Conservation (phyloP, 371 early-diverging fungal species). For the Syncephalis plumigaleata region DNA sequence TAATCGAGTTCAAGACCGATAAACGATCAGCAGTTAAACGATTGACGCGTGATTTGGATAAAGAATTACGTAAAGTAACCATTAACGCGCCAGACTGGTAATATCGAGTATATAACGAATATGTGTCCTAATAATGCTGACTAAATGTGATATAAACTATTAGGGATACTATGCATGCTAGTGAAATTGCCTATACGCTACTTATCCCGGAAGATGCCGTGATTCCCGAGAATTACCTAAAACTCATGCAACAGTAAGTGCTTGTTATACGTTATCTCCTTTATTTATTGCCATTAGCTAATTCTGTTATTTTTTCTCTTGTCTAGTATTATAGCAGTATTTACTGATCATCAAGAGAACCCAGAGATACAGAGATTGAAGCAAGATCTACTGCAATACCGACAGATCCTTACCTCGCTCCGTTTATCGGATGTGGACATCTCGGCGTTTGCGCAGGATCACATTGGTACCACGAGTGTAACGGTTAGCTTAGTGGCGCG, state of each 20-base stretch:
- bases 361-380: conserved; percentile 11
- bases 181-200: conserved; percentile 19
- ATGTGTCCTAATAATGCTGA: background rate
- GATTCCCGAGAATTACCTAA: conserved; percentile 22
- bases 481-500: conserved; percentile 15
- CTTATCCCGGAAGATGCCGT: conserved; percentile 23
- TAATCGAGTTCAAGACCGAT: conserved; percentile 21
- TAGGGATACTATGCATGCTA: conserved; percentile 30
- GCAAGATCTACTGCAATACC: conserved; percentile 15
- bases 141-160: conserved; percentile 1
- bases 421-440: conserved; percentile 23
- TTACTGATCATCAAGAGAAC: background rate
- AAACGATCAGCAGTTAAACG: conserved; percentile 24
- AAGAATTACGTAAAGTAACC: conserved; percentile 24
- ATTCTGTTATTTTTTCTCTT: no score
- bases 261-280: no score
- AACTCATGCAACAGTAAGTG: conserved; percentile 24
- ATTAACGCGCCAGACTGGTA: conserved; percentile 37
- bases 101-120: background rate
- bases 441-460: conserved; percentile 19
- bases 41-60: conserved; percentile 20
- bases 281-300: no score
- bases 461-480: conserved; percentile 17
- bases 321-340: background rate
- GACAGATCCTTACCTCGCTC: conserved; percentile 15